Conservation (phyloP, 2,329 filamentous ascomycete genomes). For the Trichoderma polysporum region DNA sequence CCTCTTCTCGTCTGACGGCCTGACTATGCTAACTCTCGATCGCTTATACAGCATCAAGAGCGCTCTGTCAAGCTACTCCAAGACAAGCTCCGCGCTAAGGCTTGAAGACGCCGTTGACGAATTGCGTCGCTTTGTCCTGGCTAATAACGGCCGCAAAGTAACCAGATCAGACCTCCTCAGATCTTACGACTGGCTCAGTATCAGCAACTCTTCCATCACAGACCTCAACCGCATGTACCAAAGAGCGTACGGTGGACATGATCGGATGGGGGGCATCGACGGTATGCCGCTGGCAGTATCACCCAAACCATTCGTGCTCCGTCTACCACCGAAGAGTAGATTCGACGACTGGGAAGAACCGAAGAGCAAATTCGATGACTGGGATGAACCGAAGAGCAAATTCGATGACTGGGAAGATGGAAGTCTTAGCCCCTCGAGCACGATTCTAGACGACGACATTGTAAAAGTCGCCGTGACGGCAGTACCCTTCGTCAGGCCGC, state of each 20-base stretch:
- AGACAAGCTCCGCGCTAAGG: conserved; percentile 42
- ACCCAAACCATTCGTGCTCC: not conserved
- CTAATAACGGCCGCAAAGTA: conserved; percentile 51
- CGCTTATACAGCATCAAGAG: conserved; percentile 64
- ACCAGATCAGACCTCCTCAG: conserved; percentile 51
- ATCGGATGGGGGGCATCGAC: conserved; percentile 48
- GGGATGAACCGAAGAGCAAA: conserved; percentile 3
- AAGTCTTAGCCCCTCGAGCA: conserved; percentile 19
- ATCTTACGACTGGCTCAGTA: conserved; percentile 58
- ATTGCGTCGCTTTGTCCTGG: conserved; percentile 58
- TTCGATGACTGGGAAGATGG: conserved; percentile 28
- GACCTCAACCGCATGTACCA: conserved; percentile 59
- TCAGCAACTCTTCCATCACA: conserved; percentile 48
- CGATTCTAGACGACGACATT: conserved; percentile 25
- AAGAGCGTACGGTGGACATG: conserved; percentile 53
- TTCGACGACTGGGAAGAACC: too few relatives aligned
- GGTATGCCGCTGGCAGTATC: conserved; percentile 29
- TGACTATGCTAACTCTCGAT: conserved; percentile 61
- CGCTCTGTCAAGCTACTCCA: conserved; percentile 57
- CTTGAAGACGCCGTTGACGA: conserved; percentile 64
- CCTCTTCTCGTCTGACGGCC: conserved; percentile 59
- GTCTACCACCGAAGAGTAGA: not conserved
- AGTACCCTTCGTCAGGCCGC: conserved; percentile 25
- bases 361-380: not conserved
- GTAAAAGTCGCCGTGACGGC: conserved; percentile 29